Base-by-base conservation (phyloP, 2,329 filamentous ascomycete species). In the Madurella fahalii region DNA sequence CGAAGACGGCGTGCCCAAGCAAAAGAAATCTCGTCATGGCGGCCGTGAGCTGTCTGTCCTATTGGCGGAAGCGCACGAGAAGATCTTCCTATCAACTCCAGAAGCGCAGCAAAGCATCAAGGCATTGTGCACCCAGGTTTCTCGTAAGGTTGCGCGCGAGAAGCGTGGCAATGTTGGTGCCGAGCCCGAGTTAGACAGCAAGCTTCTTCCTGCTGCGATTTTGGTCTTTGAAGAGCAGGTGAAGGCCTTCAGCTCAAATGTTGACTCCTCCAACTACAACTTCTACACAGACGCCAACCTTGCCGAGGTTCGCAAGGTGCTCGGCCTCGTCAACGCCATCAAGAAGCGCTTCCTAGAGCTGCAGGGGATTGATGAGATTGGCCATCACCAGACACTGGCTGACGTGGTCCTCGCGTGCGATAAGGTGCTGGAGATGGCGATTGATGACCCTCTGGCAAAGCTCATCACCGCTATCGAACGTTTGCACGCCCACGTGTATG, bases 231-330 rank as follows among this genome's bases (percentile, higher is more conserved):
- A 87, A 58, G 81, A 83, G 62, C 70, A 83, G 31, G 68, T 77
- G 39, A 73, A 74, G 39, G 65, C 65, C 2, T 67, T 78, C 80
- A 48, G 69, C 67, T 46, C 63, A 1, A 49, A 32, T 13, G 53
- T 58, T 15, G 57, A 59, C 17, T 34, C 47, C 5, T 44, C 51
- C 15, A 57, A 74, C 20, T 95, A 93, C 74, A 96, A 96, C 71
- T 96, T 99, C 69, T 99, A 99, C 70, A 85, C 82, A 0, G 86
- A 95, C 64, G 70, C 86, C 2, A 95, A 97, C 64, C 73, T 93
- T 12, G 69, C 75, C 1, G 90, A 97, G 72, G 84, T 85, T 9
- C 85, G 87, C 57, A 87, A 84, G 57, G 77, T 96, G 4, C 83
- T 94, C 25, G 72, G 69, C 0, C 73, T 96, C 9, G 77, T 90